These are phyloP conservation scores for Globisporangium radiosum DNA, from an alignment of 352 stramenopile species.

Conservation along the genomic window DNA sequence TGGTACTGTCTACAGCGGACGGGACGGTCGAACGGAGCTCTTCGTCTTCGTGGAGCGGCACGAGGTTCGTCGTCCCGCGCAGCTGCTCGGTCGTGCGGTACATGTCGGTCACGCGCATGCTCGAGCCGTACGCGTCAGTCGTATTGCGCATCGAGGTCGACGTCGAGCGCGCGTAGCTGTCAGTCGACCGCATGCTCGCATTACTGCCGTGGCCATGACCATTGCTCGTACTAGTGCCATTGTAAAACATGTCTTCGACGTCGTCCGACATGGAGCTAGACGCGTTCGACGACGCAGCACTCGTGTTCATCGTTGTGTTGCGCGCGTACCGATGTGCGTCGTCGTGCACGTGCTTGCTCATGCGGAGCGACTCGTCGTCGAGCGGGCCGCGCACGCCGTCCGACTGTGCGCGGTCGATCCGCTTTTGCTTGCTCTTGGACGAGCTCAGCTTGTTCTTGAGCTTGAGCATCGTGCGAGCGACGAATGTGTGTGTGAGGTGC, in stretches of 20 bases:
- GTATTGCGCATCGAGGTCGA: constrained; percentile 3
- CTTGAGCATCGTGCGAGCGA: constrained; percentile 40
- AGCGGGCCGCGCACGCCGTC: constrained; percentile 17
- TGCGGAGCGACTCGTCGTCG: constrained; percentile 34
- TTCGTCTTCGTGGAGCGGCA: constrained; percentile 51
- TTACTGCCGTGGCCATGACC: neutral
- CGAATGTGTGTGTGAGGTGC: constrained; percentile 2
- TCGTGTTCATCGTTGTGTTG: constrained; percentile 25
- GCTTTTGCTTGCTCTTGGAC: constrained; percentile 30
- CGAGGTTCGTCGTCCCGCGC: constrained; percentile 39
- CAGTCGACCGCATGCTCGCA: constrained; percentile 14
- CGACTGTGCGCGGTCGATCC: constrained; percentile 20
- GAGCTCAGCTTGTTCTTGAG: constrained; percentile 61
- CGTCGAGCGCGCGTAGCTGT: constrained; percentile 23
- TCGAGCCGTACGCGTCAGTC: constrained; percentile 13
- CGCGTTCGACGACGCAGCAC: constrained; percentile 14
- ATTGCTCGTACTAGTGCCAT: neutral
- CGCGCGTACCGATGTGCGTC: constrained; percentile 27
- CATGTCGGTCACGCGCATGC: constrained; percentile 22
- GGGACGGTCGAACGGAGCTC: constrained; percentile 16
- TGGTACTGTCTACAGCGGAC: neutral
- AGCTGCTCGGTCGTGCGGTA: constrained; percentile 64
- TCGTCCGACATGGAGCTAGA: constrained; percentile 45
- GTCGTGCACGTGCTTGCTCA: constrained; percentile 36
- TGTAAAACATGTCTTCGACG: constrained; percentile 67